Evolutionary conservation across 345 rosid species (phyloP), one percentile per base, ranked within the genome.

Genomic region (Streptanthus diversifolius): DNA sequence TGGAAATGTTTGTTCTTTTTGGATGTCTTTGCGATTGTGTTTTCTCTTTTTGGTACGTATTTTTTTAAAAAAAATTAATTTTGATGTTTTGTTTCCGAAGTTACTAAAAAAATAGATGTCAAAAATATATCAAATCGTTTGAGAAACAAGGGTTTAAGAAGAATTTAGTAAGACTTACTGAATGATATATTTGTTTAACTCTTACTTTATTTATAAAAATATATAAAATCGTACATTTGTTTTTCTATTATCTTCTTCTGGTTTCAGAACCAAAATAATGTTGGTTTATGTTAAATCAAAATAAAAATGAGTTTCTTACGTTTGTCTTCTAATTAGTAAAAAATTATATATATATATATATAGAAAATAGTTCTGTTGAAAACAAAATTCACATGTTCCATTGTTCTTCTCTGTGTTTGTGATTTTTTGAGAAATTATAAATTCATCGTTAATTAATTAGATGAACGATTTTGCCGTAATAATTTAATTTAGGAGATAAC

Each of bases 1-100:
- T 75, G 66, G 76, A 47, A 72, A 74, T 79, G 24, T 63, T 36
- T 58, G 60, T 74, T 55, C 63, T 63, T 72, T 75, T 45, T 59
- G 7, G 22, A 65, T 70, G 54, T 40, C 51, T 44, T 78, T 68
- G 61, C 63, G 27, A 43, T 65, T 68, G 70, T 75, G 48, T 48
- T 43, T 47, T 59, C 59, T 37, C 32, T 4, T 53, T 57, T 44
- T 4, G 41, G 64, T 51, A 7, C 27, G 2, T 25, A 29, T 29
- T 48, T 25, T 9, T 21, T n/a, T n/a, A n/a, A 0, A 56, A 25
- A 32, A 3, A 3, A 7, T 0, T 8, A 15, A 6, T 10, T 29
- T 37, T 39, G 12, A 5, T 27, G 22, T 17, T 25, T 18, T 54
- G 48, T 35, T 36, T 37, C 36, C 35, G 39, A 37, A 37, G 18